A percentile compares a stretch with the other conserved stretches of the same genome.
Conservation (phyloP, 2,329 filamentous ascomycete species). For the Diaporthe citriasiana region DNA sequence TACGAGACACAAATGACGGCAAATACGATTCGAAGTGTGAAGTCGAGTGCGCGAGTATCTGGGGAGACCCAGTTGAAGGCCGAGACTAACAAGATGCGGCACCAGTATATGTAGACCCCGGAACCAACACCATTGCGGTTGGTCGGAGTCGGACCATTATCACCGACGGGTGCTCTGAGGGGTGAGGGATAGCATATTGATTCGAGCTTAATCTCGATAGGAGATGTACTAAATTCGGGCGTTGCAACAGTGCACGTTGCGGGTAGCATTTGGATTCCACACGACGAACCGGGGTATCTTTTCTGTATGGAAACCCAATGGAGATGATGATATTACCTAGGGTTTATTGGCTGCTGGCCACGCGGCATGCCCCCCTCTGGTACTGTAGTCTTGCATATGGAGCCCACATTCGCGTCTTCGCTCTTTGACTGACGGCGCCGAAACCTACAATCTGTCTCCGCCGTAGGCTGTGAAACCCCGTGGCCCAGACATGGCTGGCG, state of each 20-base stretch:
- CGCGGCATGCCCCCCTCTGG: background rate
- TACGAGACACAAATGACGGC: background rate
- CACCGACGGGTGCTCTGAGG: background rate
- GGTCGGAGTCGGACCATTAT: background rate
- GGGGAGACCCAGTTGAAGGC: background rate
- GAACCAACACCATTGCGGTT: background rate
- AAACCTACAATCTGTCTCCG: background rate
- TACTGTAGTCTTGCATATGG: conserved; percentile 8
- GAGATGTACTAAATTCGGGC: background rate
- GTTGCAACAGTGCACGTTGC: background rate
- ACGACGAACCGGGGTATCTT: background rate
- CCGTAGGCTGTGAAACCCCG: background rate
- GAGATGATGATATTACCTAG: background rate
- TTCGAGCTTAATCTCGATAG: background rate
- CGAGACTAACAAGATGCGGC: background rate
- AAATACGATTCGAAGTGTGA: background rate
- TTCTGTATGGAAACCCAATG: background rate
- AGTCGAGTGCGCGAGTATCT: no score
- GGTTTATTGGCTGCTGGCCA: conserved; percentile 2
- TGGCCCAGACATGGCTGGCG: background rate
- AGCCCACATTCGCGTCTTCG: conserved; percentile 29
- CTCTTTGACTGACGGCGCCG: conserved; percentile 9
- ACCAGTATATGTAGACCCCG: background rate
- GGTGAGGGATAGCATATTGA: background rate
- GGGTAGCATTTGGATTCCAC: background rate